Evolutionary conservation across 805 yeast species (phyloP).

Genomic region (Lachancea nothofagi): DNA sequence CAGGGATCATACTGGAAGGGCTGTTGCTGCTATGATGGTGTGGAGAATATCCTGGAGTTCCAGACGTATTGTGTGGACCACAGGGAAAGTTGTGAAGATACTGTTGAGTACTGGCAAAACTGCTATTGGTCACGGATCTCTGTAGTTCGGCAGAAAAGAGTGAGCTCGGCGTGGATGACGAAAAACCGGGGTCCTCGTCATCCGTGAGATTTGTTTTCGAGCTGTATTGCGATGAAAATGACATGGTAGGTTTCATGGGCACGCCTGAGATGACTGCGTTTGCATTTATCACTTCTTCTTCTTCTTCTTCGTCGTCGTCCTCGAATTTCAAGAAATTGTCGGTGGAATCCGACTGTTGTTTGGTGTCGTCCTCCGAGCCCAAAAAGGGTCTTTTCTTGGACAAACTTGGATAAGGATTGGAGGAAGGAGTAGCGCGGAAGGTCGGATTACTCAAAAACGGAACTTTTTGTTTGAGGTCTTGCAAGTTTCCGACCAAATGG

Average conservation of each 20-base stretch:
- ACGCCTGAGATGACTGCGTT: conserved; percentile 1
- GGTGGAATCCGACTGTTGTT: conserved; percentile 5
- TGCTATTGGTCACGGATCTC: conserved; percentile 11
- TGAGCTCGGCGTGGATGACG: conserved; percentile 26
- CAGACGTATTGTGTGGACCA: not conserved
- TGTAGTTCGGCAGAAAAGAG: conserved; percentile 22
- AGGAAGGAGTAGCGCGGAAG: not conserved
- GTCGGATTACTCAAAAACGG: not conserved
- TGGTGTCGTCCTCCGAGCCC: conserved; percentile 2
- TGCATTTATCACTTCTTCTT: conserved; percentile 2
- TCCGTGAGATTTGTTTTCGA: conserved; percentile 18
- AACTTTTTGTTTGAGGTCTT: conserved; percentile 21
- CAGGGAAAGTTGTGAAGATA: conserved; percentile 1
- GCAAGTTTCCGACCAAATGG: conserved; percentile 22
- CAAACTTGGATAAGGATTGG: not conserved
- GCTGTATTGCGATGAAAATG: conserved; percentile 11
- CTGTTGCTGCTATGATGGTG: conserved; percentile 6
- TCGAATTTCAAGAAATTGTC: conserved; percentile 25
- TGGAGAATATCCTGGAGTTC: conserved; percentile 4
- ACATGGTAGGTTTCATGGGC: conserved; percentile 7
- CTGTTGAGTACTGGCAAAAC: conserved; percentile 3
- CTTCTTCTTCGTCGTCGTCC: conserved; percentile 19
- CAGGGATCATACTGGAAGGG: conserved; percentile 4
- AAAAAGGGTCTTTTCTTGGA: conserved; percentile 8
- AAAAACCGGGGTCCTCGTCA: conserved; percentile 21